Base-by-base conservation (phyloP, 2,329 filamentous ascomycete species). In the Colletotrichum shisoi region DNA sequence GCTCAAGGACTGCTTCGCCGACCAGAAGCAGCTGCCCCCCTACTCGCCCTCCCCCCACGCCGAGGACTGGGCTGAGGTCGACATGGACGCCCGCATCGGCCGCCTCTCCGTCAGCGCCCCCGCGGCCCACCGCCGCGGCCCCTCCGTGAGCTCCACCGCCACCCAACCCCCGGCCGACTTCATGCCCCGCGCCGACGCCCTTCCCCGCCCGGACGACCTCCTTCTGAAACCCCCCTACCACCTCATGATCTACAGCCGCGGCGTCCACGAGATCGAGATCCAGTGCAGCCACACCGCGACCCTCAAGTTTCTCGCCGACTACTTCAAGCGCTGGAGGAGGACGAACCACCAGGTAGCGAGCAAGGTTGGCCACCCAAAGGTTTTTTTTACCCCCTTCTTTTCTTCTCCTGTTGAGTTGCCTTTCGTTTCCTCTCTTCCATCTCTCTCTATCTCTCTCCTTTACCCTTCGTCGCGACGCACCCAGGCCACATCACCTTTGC, bases 151-250 rank as follows among this genome's bases (percentile, higher is more conserved):
- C 24, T 58, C 56, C 27, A 58, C 56, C 1, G 39, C 34, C 1
- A 49, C 57, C n/a, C 34, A 45, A 2, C 37, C 39, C 19, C 44
- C 34, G 4, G 37, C 71, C 19, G 74, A 79, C 13, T 76, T 77
- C 57, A 72, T 86, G 3, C 82, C 84, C 1, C 76, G 78, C 31
- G 71, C 78, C 2, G 76, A 73, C 4, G 75, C 75, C 0, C 72
- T 85, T 12, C 78, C 80, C 3, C 76, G 81, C 2, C 84, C 83
- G 0, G 81, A 84, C 54, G 77, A 83, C n/a, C 74, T 85, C 11
- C 76, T 84, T 15, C 74, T 77, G 9, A 78, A 75, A 39, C 80
- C 83, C 1, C 83, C 83, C 0, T 85, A 85, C 69, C 77, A 83
- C 59, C 74, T 85, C 6, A 76, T 78, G 15, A 74, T 85, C 4